phyloP scores from a whole-genome alignment of 345 rosid species.

The Mangifera indica region DNA sequence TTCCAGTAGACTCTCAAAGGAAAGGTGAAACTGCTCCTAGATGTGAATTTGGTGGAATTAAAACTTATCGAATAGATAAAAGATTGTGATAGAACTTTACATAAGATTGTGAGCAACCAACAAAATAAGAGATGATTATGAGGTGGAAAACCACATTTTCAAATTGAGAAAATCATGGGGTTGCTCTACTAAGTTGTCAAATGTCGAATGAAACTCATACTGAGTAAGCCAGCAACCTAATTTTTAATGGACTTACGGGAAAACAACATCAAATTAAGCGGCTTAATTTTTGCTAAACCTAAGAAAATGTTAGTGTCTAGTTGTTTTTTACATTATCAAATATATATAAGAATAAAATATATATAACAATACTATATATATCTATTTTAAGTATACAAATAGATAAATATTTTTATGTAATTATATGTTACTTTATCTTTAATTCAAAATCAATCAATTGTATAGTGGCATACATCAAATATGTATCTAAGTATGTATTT shows the following conservation, averaged over 20 bases:
- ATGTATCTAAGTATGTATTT: no score
- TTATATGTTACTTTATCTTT: no score
- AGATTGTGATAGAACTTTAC: neutral
- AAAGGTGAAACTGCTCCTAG: slow-evolving; percentile 37
- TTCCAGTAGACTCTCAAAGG: slow-evolving; percentile 22
- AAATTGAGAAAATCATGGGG: neutral
- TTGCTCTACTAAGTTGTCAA: neutral
- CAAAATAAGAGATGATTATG: neutral
- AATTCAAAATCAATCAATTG: no score
- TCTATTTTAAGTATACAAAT: no score
- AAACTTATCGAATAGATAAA: neutral
- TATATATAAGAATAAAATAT: no score
- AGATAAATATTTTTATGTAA: no score
- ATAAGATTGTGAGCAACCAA: neutral
- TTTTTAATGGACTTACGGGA: neutral
- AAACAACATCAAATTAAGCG: neutral
- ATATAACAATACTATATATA: no score
- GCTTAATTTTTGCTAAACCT: neutral
- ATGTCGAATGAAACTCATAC: neutral
- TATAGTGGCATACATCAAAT: no score
- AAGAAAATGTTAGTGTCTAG: neutral
- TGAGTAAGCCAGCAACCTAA: slow-evolving; percentile 15
- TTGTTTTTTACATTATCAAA: no score
- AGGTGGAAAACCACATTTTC: neutral
- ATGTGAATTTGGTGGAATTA: slow-evolving; percentile 13